phyloP scores from a whole-genome alignment of 202 grass and related monocot species.

The Saccharum hybrid region DNA sequence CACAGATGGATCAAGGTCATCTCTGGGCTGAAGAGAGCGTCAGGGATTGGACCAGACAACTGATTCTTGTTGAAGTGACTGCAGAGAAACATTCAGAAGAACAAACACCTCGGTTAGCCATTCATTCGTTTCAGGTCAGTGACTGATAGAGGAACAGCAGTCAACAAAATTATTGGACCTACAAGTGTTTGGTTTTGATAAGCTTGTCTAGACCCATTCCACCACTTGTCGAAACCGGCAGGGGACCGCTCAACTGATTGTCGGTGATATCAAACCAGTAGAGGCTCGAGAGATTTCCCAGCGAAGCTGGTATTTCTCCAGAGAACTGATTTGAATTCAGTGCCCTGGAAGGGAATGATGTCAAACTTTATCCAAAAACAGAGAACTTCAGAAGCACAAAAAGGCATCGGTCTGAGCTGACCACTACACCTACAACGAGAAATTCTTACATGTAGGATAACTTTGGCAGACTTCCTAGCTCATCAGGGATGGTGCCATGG shows the following conservation, averaged over 20 bases:
- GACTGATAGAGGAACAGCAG: not conserved
- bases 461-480: slow-evolving; percentile 66
- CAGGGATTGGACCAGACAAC: slow-evolving; percentile 78
- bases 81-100: slow-evolving; percentile 48
- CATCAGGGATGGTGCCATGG: slow-evolving; percentile 70
- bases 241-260: slow-evolving; percentile 68
- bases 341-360: slow-evolving; percentile 58
- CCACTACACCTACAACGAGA: not conserved
- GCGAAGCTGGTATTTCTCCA: slow-evolving; percentile 74
- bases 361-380: slow-evolving; percentile 1
- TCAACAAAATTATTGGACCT: slow-evolving; percentile 44
- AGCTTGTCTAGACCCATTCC: slow-evolving; percentile 80
- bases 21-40: slow-evolving; percentile 76
- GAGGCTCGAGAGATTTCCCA: slow-evolving; percentile 82
- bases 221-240: slow-evolving; percentile 67
- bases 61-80: slow-evolving; percentile 97
- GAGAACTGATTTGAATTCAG: slow-evolving; percentile 86
- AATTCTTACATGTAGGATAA: slow-evolving; percentile 75
- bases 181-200: slow-evolving; percentile 81
- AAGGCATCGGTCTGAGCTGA: slow-evolving; percentile 19
- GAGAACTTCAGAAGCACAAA: not conserved
- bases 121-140: slow-evolving; percentile 10
- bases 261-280: slow-evolving; percentile 90
- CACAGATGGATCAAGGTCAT: slow-evolving; percentile 91
- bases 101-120: slow-evolving; percentile 9